Conservation (phyloP, 1,284 basidiomycete species). For the Schizophyllum commune region DNA sequence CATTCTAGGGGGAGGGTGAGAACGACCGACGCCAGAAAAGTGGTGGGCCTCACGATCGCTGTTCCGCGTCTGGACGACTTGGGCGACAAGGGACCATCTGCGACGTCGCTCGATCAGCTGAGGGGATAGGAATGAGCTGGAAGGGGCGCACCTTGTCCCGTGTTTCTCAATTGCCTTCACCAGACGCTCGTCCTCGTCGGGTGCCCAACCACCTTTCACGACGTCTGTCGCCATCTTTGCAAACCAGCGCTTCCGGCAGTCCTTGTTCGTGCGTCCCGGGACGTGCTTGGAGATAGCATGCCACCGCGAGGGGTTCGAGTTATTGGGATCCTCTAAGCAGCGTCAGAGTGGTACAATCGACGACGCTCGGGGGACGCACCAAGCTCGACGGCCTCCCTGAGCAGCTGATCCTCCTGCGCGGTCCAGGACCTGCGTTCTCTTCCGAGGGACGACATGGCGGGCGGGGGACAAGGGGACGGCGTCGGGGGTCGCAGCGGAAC, state of each 20-base stretch:
- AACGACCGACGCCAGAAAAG: background rate
- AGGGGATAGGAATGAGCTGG: conserved; percentile 1
- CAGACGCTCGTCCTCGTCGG: conserved; percentile 47
- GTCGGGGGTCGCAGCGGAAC: background rate
- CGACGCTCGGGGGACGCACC: conserved; percentile 21
- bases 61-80: conserved; percentile 43
- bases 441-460: conserved; percentile 9
- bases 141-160: conserved; percentile 35
- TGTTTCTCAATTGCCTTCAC: conserved; percentile 45
- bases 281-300: conserved; percentile 54
- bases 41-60: conserved; percentile 39
- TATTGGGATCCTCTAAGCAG: conserved; percentile 40
- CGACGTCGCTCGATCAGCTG: background rate
- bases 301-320: conserved; percentile 48
- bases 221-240: conserved; percentile 54
- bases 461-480: conserved; percentile 3
- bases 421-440: conserved; percentile 51
- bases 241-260: conserved; percentile 53
- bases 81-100: conserved; percentile 49
- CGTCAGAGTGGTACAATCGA: background rate
- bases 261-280: conserved; percentile 50
- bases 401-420: conserved; percentile 45
- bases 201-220: conserved; percentile 49
- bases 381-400: conserved; percentile 41
- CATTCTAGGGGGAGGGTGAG: conserved; percentile 32